Conservation (phyloP, 169 alveolate genomes). For the Plasmodium blacklocki region DNA sequence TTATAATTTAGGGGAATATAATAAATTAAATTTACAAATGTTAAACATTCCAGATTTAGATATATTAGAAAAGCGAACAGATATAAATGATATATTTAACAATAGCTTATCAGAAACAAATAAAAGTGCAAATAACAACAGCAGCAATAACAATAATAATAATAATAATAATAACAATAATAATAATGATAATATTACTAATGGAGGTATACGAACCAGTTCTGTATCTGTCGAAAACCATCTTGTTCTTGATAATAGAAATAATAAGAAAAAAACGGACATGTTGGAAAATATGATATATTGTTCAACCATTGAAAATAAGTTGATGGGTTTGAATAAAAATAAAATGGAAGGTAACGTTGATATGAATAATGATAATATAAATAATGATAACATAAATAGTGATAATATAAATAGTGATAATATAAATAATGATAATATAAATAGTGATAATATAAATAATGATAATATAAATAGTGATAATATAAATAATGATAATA, state of each 20-base stretch:
- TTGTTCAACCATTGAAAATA: background rate
- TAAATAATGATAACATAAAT: background rate
- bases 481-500: background rate
- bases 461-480: background rate
- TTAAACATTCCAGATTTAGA: constrained; percentile 9
- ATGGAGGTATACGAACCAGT: background rate
- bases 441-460: background rate
- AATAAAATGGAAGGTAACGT: background rate
- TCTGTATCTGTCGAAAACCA: background rate
- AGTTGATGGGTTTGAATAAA: background rate
- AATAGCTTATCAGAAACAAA: background rate
- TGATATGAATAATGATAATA: background rate
- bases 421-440: background rate
- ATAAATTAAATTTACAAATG: constrained; percentile 11
- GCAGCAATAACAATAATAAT: background rate
- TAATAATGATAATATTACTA: background rate
- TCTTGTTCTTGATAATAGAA: background rate
- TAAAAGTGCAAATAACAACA: background rate
- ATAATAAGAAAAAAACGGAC: background rate
- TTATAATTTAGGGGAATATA: constrained; percentile 7
- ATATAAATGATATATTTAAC: background rate
- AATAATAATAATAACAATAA: background rate
- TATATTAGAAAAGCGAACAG: constrained; percentile 1
- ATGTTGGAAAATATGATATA: no score
- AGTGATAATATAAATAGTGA: background rate